Base-by-base conservation (phyloP, 345 rosid genomes). In the Melaleuca quinquenervia region DNA sequence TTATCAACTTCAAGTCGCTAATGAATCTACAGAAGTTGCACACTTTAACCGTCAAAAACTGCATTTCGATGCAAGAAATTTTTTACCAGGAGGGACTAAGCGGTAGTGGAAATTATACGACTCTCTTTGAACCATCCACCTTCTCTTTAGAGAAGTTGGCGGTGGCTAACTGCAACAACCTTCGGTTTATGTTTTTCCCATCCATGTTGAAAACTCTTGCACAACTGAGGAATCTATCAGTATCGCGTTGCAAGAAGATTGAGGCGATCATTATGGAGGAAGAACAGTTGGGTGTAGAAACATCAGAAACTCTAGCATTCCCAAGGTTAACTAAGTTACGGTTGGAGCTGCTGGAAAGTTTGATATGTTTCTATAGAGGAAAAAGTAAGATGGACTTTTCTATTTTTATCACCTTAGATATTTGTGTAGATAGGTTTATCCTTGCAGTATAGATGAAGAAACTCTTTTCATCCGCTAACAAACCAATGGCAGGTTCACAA, bases 321-420 rank as follows among this genome's bases (percentile, higher is more conserved):
- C 21, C 21, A 0, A 62, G 14, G 44, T 62, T 62, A 29, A 62
- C 75, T 1, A 0, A 62, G 3, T 62, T 62, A 29, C 0, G 1
- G 2, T 6, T 62, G 3, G 0, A 0, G 3, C 0, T 0, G 2
- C 27, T 62, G 44, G 1, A 29, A 15, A 62, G 75, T 0, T 0
- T 62, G 1, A 62, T 0, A 2, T 29, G 44, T 5, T 27, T 62
- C 75, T 62, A 41, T 62, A 0, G 6, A 2, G 0, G 1, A 62
- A 29, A 62, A 1, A 3, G 75, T 62, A 62, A 62, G 75, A 62
- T 62, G 0, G 41, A 27, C 15, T 27, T 27, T 6, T 26, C n/a
- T 15, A 5, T 58, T 58, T 58, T 22, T 15, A 29, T 29, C 76
- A 41, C 4, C 29, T 0, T 29, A 15, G 22, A 29, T 64, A 0